Conservation (phyloP, 805 yeast species). For the Wickerhamiella dianesei region DNA sequence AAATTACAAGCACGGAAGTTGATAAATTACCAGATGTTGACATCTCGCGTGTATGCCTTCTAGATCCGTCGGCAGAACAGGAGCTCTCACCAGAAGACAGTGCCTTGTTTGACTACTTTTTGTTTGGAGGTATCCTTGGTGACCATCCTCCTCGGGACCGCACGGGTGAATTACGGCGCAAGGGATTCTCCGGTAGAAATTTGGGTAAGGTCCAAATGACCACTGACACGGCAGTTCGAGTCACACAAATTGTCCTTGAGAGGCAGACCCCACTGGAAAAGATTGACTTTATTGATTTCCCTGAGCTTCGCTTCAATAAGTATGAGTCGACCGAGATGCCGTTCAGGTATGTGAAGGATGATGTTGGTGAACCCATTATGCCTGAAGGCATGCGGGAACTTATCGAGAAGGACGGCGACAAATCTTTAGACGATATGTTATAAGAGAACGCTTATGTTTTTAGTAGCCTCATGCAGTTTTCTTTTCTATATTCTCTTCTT, state of each 20-base stretch:
- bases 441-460: slow-evolving; percentile 4
- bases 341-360: slow-evolving; percentile 69
- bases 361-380: slow-evolving; percentile 56
- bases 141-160: slow-evolving; percentile 81
- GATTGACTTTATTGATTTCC: slow-evolving; percentile 79
- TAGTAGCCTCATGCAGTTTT: neutral
- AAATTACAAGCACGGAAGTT: slow-evolving; percentile 54
- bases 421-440: slow-evolving; percentile 27
- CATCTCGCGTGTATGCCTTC: slow-evolving; percentile 51
- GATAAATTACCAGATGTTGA: slow-evolving; percentile 26
- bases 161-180: slow-evolving; percentile 77
- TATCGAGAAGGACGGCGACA: slow-evolving; percentile 75
- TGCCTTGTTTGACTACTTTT: slow-evolving; percentile 63
- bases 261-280: slow-evolving; percentile 46
- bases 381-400: slow-evolving; percentile 86
- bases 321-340: slow-evolving; percentile 97
- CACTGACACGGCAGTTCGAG: slow-evolving; percentile 92
- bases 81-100: slow-evolving; percentile 65
- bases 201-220: slow-evolving; percentile 89
- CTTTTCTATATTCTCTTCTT: slow-evolving; percentile 3
- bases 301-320: slow-evolving; percentile 77
- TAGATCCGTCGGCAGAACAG: slow-evolving; percentile 74
- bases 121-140: slow-evolving; percentile 93
- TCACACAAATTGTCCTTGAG: slow-evolving; percentile 69
- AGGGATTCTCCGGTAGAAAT: slow-evolving; percentile 78